phyloP scores from a whole-genome alignment of 106 monocot genomes.

The Acanthochlamys bracteata region DNA sequence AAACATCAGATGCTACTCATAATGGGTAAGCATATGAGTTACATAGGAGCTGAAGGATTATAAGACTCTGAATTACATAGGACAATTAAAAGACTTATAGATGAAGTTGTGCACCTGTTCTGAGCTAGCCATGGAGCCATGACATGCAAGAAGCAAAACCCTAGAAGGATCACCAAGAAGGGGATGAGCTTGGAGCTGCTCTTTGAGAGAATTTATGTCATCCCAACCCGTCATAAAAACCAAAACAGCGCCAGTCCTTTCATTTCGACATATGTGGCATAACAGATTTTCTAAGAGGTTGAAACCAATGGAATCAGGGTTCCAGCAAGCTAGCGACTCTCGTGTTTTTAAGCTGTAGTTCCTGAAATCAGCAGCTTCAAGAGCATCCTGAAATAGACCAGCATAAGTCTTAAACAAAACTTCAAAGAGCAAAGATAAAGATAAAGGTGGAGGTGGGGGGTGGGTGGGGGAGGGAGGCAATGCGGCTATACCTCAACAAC shows the following conservation, averaged over 20 bases:
- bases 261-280: conserved; percentile 78
- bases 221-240: conserved; percentile 99
- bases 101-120: conserved; percentile 57
- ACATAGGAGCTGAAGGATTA: too few relatives aligned
- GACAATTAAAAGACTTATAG: not conserved
- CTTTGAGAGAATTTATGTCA: conserved; percentile 97
- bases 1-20: too few relatives aligned
- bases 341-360: conserved; percentile 67
- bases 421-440: too few relatives aligned
- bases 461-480: too few relatives aligned
- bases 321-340: conserved; percentile 88
- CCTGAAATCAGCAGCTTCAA: conserved; percentile 91
- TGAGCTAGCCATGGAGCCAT: conserved; percentile 98
- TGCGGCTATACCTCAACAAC: conserved; percentile 69
- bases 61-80: too few relatives aligned
- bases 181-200: conserved; percentile 78
- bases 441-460: too few relatives aligned
- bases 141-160: conserved; percentile 93
- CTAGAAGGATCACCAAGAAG: conserved; percentile 82
- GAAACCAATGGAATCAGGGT: conserved; percentile 98
- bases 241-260: conserved; percentile 82
- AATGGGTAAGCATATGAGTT: too few relatives aligned
- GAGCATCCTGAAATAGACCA: conserved; percentile 53
- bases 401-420: too few relatives aligned
- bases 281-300: conserved; percentile 88